Evolutionary conservation across 768 basidiomycete genomes (phyloP).

Genomic region (Zangia roseola): DNA sequence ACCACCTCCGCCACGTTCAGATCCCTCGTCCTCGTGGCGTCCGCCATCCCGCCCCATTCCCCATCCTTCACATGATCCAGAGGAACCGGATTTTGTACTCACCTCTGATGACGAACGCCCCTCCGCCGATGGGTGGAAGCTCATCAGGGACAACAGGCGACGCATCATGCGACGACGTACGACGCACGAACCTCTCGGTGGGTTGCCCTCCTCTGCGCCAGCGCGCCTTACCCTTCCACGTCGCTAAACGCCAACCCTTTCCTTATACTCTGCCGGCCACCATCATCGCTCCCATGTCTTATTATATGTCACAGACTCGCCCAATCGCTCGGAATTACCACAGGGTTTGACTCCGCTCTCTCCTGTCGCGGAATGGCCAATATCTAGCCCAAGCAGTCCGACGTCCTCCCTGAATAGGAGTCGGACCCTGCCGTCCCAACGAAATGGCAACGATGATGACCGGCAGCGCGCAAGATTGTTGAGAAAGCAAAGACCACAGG

Average conservation of each 20-base stretch:
- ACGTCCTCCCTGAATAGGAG: slow-evolving; percentile 48
- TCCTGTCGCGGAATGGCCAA: slow-evolving; percentile 47
- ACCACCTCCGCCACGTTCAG: slow-evolving; percentile 57
- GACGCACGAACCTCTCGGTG: slow-evolving; percentile 45
- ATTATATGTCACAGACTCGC: slow-evolving; percentile 20
- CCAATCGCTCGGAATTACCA: slow-evolving; percentile 19
- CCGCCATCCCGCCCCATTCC: slow-evolving; percentile 13
- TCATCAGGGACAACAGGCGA: slow-evolving; percentile 40
- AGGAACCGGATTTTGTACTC: slow-evolving; percentile 46
- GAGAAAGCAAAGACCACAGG: slow-evolving; percentile 51
- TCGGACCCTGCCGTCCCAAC: slow-evolving; percentile 55
- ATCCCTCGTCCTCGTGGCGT: slow-evolving; percentile 31
- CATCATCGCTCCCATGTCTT: slow-evolving; percentile 6
- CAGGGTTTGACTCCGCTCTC: slow-evolving; percentile 40
- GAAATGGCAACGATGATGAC: slow-evolving; percentile 33
- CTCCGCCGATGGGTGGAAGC: slow-evolving; percentile 52
- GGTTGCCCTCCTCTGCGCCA: slow-evolving; percentile 34
- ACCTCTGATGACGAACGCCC: slow-evolving; percentile 51
- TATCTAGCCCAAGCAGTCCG: slow-evolving; percentile 28
- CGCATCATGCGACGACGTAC: slow-evolving; percentile 56
- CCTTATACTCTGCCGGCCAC: slow-evolving; percentile 1
- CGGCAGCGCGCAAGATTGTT: slow-evolving; percentile 41
- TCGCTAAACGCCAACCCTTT: slow-evolving; percentile 25
- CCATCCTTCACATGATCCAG: slow-evolving; percentile 27
- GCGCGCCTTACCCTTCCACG: slow-evolving; percentile 28